Evolutionary conservation across 768 basidiomycete species (phyloP).

Genomic region (Tylopilus intermedius): DNA sequence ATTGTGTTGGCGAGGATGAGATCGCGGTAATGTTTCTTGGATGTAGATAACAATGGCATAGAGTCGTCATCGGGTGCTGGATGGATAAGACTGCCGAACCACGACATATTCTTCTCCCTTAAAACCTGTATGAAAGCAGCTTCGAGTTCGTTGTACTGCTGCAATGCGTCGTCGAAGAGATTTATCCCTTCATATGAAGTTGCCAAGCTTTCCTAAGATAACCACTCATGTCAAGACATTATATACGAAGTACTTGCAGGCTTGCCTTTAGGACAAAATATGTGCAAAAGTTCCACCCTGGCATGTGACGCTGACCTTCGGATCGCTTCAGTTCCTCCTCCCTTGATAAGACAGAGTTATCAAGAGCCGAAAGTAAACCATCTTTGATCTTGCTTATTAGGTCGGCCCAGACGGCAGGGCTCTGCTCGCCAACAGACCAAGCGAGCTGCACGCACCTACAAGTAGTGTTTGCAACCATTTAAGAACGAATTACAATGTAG

Average conservation of each 20-base stretch:
- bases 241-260: neutral
- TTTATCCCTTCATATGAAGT: conserved; percentile 87
- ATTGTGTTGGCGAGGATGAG: conserved; percentile 87
- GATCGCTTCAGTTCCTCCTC: conserved; percentile 90
- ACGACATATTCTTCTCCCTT: conserved; percentile 79
- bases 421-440: conserved; percentile 68
- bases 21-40: conserved; percentile 83
- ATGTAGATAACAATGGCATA: conserved; percentile 67
- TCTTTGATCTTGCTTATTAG: conserved; percentile 87
- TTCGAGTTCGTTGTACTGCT: conserved; percentile 91
- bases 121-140: conserved; percentile 69
- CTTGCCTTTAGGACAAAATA: conserved; percentile 92
- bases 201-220: conserved; percentile 82
- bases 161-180: conserved; percentile 82
- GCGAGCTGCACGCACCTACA: conserved; percentile 76
- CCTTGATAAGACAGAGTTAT: conserved; percentile 66
- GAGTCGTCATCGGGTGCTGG: conserved; percentile 71
- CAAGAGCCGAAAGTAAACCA: conserved; percentile 78
- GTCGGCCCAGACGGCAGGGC: conserved; percentile 83
- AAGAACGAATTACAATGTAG: conserved; percentile 1
- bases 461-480: conserved; percentile 14
- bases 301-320: conserved; percentile 85
- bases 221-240: conserved; percentile 2
- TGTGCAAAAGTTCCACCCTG: conserved; percentile 98
- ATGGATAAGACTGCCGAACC: conserved; percentile 85